Evolutionary conservation across 2,329 filamentous ascomycete genomes (phyloP).

Genomic region (Trichophyton mentagrophytes): DNA sequence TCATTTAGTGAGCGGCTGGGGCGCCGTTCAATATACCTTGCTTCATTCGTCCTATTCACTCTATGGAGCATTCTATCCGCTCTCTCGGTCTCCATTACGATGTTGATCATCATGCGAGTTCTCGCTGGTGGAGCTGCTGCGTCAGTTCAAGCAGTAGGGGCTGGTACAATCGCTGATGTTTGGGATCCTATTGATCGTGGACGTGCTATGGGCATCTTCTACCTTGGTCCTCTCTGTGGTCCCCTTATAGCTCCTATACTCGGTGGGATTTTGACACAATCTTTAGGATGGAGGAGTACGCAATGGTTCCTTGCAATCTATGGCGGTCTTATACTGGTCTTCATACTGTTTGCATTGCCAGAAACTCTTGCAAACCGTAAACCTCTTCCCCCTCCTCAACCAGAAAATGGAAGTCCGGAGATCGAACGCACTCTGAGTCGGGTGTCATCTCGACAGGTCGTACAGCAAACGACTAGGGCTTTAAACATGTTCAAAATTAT

Average conservation of each 20-base stretch:
- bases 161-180: slow-evolving; percentile 69
- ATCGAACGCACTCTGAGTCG: slow-evolving; percentile 30
- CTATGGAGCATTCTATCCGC: slow-evolving; percentile 59
- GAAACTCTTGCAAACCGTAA: slow-evolving; percentile 28
- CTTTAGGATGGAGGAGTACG: slow-evolving; percentile 60
- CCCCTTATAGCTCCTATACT: slow-evolving; percentile 65
- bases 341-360: slow-evolving; percentile 34
- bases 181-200: slow-evolving; percentile 64
- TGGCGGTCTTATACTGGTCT: slow-evolving; percentile 38
- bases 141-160: slow-evolving; percentile 69
- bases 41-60: slow-evolving; percentile 59
- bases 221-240: slow-evolving; percentile 62
- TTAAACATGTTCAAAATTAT: slow-evolving; percentile 45
- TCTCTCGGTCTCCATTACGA: slow-evolving; percentile 54
- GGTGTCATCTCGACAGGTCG: slow-evolving; percentile 50
- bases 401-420: slow-evolving; percentile 6
- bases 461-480: slow-evolving; percentile 44
- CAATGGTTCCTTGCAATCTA: slow-evolving; percentile 67
- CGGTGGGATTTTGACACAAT: slow-evolving; percentile 57
- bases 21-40: slow-evolving; percentile 63
- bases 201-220: slow-evolving; percentile 70
- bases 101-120: slow-evolving; percentile 66
- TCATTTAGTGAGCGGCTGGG: slow-evolving; percentile 62
- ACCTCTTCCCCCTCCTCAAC: slow-evolving; percentile 20
- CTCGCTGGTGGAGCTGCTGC: slow-evolving; percentile 64